These are phyloP conservation scores for Ganoderma meredithae DNA, from an alignment of 1,284 basidiomycete genomes.

Conservation along the genomic window DNA sequence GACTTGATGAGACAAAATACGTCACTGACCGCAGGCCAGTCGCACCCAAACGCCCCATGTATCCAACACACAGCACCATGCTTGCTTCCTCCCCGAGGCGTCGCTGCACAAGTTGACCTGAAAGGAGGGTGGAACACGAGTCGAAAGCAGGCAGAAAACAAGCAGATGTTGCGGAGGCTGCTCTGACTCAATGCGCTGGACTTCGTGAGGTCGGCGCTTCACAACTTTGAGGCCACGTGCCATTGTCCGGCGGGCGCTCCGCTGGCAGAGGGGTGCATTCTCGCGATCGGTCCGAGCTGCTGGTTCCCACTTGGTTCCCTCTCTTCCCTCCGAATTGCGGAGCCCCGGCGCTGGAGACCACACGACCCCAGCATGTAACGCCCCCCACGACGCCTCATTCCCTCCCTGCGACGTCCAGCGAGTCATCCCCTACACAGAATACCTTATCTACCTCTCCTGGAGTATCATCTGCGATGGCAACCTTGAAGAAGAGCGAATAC, in stretches of 20 bases:
- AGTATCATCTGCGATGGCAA: background rate
- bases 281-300: background rate
- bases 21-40: conserved; percentile 28
- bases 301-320: background rate
- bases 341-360: background rate
- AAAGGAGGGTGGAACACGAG: background rate
- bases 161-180: background rate
- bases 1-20: background rate
- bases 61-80: conserved; percentile 30
- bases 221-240: conserved; percentile 8
- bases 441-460: background rate
- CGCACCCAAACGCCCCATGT: conserved; percentile 27
- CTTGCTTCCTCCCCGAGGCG: conserved; percentile 11
- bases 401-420: background rate
- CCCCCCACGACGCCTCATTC: background rate
- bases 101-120: background rate
- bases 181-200: background rate
- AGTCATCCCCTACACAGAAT: background rate
- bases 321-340: background rate
- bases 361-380: background rate
- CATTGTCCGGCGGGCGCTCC: background rate
- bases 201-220: conserved; percentile 3
- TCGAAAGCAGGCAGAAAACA: background rate
- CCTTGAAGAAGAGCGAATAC: background rate
- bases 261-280: too few species aligned